A percentile compares a stretch with the other conserved stretches of the same genome.
Conservation (phyloP, 805 yeast species). For the Spathaspora arborariae region DNA sequence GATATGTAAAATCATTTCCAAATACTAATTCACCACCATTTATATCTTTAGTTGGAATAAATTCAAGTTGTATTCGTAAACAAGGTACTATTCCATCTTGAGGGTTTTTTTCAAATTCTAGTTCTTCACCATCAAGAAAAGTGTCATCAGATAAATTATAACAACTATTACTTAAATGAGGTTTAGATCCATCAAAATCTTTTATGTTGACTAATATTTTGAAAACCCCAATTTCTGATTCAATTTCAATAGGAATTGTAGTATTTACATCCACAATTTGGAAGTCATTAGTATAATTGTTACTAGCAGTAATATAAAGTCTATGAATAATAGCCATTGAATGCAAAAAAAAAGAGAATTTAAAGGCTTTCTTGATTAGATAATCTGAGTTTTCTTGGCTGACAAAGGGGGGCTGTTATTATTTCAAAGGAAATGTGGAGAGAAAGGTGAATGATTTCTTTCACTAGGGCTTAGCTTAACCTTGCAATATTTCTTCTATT, state of each 20-base stretch:
- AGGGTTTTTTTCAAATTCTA: slow-evolving; percentile 6
- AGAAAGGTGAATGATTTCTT: neutral
- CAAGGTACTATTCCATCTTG: slow-evolving; percentile 20
- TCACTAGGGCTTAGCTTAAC: neutral
- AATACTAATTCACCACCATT: slow-evolving; percentile 53
- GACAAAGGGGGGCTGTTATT: neutral
- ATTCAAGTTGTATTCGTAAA: slow-evolving; percentile 29
- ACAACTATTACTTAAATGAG: slow-evolving; percentile 31
- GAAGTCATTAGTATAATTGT: slow-evolving; percentile 19
- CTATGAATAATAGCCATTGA: slow-evolving; percentile 21
- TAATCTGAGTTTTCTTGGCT: neutral
- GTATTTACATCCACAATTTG: slow-evolving; percentile 44
- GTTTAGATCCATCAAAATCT: slow-evolving; percentile 43
- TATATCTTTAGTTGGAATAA: slow-evolving; percentile 42
- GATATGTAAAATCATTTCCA: slow-evolving; percentile 66
- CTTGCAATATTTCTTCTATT: neutral
- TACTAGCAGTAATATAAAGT: slow-evolving; percentile 29
- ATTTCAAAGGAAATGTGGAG: neutral
- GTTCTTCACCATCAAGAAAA: slow-evolving; percentile 19
- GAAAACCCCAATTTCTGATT: slow-evolving; percentile 36
- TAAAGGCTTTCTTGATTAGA: neutral
- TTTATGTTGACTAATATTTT: slow-evolving; percentile 40
- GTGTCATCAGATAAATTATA: slow-evolving; percentile 26
- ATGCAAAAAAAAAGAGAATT: neutral
- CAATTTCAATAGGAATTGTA: slow-evolving; percentile 30